Base-by-base conservation (phyloP, 2,329 filamentous ascomycete genomes). In the Hypoxylon sp. region DNA sequence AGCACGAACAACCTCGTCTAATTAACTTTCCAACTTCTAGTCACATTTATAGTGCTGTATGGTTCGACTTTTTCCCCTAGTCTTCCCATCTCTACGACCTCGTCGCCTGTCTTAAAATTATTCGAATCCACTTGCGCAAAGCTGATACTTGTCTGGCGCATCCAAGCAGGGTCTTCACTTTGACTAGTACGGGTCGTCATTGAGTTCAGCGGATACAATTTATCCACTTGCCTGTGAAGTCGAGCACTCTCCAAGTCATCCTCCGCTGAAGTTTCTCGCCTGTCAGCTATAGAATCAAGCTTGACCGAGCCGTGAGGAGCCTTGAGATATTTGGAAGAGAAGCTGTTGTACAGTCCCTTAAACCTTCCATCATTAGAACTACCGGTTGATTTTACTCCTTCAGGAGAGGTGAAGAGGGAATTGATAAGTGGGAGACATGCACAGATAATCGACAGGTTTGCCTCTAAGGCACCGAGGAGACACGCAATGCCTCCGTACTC, bases 391-490 rank as follows among this genome's bases (percentile, higher is more conserved):
- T 48, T 65, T 29, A 53, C 31, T 35, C 46, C 54, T 47, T 37
- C 48, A 2, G 48, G 59, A 19, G 47, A n/a, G 13, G 37, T 22
- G 3, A 58, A 35, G 6, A 58, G 42, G 13, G 54, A 39, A 17
- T 42, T 29, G 35, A 64, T 52, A 19, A 47, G 24, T 13, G 61
- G 61, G 29, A 64, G 61, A 8, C 61, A 64, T 53, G 61, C 61
- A 47, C 61, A 64, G 17, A 64, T 54, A 29, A 64, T 53, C 5
- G 61, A 64, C n/a, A 64, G 37, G 13, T 64, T 64, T 5, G 61
- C 61, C 26, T 64, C 61, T 5, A 64, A 29, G 26, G 53, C 61
- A 11, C 61, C 61, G 14, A 64, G 53, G 35, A 64, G 44, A 5
- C 42, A 51, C 8, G 61, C 54, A 22, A 53, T 52, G 22, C 51